Evolutionary conservation across 2,329 filamentous ascomycete genomes (phyloP), one percentile per base, ranked within the genome.

Genomic region (Phyllosticta ampelicida): DNA sequence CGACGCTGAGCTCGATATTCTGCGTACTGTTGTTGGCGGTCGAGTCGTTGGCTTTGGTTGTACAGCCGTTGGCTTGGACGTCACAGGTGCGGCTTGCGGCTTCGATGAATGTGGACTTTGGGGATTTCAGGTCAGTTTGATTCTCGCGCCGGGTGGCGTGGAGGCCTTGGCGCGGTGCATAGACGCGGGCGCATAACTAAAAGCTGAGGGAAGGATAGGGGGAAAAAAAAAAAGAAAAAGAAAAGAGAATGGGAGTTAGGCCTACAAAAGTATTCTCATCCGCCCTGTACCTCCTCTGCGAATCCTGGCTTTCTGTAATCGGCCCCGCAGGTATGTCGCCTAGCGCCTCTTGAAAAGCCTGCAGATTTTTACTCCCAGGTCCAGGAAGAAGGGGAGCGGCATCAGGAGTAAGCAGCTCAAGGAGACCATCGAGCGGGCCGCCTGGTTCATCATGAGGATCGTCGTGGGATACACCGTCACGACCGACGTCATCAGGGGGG

Each of bases 291-390:
- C 53, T 13, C 23, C 55, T 18, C 50, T 57, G 54, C 0, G 19
- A 10, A 18, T 78, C 69, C 50, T 76, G 75, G 6, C 75, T 73
- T 62, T 78, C 60, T 48, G 62, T 68, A 13, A 65, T 61, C 30
- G 82, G 74, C 19, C 80, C 78, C 8, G 78, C 77, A 16, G 73
- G 70, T 57, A 76, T 71, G 51, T 78, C 79, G 54, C 74, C 79
- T 61, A 83, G 68, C 60, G 75, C 73, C 18, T 69, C 73, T 18
- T 67, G 71, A 62, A 71, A 72, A 16, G 62, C 52, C 61, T 66
- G 55, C 53, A 58, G 9, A 10, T 55, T 30, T n/a, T 49, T 3
- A n/a, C 13, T 44, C 3, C 30, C 49, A 54, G 23, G 23, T 26
- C 23, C 23, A 26, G 23, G 23, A 26, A 8, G 23, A 4, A 8